Evolutionary conservation across 2,329 filamentous ascomycete species (phyloP).

Genomic region (Claviceps pusilla): DNA sequence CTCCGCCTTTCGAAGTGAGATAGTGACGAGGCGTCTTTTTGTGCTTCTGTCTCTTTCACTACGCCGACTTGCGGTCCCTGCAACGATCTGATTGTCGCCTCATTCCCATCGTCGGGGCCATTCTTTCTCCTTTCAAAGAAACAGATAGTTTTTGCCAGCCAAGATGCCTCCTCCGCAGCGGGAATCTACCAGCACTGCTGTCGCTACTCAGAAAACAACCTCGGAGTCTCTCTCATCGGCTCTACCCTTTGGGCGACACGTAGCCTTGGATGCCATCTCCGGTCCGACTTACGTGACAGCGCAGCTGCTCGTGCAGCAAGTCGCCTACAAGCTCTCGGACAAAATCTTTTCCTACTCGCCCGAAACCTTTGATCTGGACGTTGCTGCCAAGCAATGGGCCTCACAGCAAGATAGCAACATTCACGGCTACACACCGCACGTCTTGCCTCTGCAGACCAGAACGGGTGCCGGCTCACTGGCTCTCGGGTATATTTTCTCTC

Average conservation of each 20-base stretch:
- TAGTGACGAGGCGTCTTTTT: not conserved
- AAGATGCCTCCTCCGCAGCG: slow-evolving; percentile 23
- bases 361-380: slow-evolving; percentile 80
- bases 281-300: slow-evolving; percentile 88
- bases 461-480: slow-evolving; percentile 81
- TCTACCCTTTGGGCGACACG: slow-evolving; percentile 41
- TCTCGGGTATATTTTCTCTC: slow-evolving; percentile 93
- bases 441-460: slow-evolving; percentile 72
- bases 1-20: not conserved
- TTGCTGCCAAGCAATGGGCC: slow-evolving; percentile 67
- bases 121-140: not conserved
- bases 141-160: not conserved
- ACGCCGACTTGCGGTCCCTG: not conserved
- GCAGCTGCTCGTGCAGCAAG: slow-evolving; percentile 87
- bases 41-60: not conserved
- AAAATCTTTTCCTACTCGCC: slow-evolving; percentile 96
- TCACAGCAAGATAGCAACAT: slow-evolving; percentile 57
- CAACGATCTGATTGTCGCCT: not conserved
- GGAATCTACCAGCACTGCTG: slow-evolving; percentile 21
- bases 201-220: slow-evolving; percentile 11
- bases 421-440: slow-evolving; percentile 62
- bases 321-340: slow-evolving; percentile 87
- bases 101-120: not conserved
- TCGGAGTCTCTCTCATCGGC: slow-evolving; percentile 33
- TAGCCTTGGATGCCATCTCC: slow-evolving; percentile 47